Evolutionary conservation across 2,329 filamentous ascomycete species (phyloP).

Genomic region (Trichothecium sympodiale): DNA sequence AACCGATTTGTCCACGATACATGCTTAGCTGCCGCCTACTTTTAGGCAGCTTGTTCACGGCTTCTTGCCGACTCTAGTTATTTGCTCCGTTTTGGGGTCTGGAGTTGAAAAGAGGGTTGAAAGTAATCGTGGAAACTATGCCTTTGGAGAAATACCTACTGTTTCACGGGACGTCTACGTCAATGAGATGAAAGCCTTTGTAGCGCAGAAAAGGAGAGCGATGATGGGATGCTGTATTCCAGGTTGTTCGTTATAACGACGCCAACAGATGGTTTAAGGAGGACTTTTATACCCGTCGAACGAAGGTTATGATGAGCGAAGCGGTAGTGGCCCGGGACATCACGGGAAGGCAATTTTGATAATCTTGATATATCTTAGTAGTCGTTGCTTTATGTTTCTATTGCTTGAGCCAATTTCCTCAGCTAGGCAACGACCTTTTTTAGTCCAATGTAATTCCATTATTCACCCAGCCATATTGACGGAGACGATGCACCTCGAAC

Average conservation of each 20-base stretch:
- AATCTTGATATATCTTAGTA: slow-evolving; percentile 13
- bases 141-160: no score
- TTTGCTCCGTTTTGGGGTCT: slow-evolving; percentile 19
- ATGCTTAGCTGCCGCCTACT: slow-evolving; percentile 10
- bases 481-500: no score
- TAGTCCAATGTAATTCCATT: slow-evolving; percentile 33
- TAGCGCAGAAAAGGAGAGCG: no score
- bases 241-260: no score
- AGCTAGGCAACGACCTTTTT: slow-evolving; percentile 20
- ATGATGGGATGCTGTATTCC: no score
- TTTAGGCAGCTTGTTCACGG: slow-evolving; percentile 15
- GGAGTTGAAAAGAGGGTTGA: slow-evolving; percentile 22
- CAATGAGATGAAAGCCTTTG: no score
- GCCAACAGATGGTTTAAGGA: no score
- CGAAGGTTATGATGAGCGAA: slow-evolving; percentile 4
- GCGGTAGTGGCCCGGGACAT: slow-evolving; percentile 9
- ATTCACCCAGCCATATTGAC: no score
- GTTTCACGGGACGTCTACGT: no score
- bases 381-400: slow-evolving; percentile 18
- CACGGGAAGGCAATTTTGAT: slow-evolving; percentile 20
- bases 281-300: no score
- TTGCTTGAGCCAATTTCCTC: slow-evolving; percentile 20
- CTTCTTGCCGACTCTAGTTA: slow-evolving; percentile 12
- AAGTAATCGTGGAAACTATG: slow-evolving; percentile 11
- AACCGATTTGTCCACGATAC: slow-evolving; percentile 10